Base-by-base conservation (phyloP, 2,329 filamentous ascomycete genomes). In the Sclerotinia sclerotiorum region DNA sequence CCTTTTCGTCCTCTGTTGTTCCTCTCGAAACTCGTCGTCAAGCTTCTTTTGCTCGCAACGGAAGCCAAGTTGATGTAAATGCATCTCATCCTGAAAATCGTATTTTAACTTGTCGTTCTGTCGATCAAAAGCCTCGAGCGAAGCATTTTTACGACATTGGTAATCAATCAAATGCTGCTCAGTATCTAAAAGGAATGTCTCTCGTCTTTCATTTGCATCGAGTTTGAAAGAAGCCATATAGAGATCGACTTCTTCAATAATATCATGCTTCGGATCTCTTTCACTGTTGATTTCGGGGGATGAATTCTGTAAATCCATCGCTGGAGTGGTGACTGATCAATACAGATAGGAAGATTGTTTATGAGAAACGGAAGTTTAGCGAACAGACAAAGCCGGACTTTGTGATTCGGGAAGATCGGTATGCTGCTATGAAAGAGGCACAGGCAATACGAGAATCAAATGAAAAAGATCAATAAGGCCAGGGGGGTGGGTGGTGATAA, bases 11-110 rank as follows among this genome's bases (percentile, higher is more conserved):
- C 10, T 19, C 8, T 55, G 19, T n/a, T 21, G 17, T 29, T n/a
- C 21, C 19, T 32, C 52, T 13, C 7, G 27, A 35, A 21, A 2
- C 5, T 13, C 19, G 21, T 5, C 11, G 1, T 32, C 52, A 5
- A 0, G 8, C 8, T 55, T 5, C 17, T 1, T 13, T 32, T 19
- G 0, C 2, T 2, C 6, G 29, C 21, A 2, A 55, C 2, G 2
- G 21, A 13, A 55, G 1, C 6, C 0, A 2, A 10, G 5, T 55
- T 3, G 35, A 13, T 11, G 35, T 2, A 13, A 39, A 13, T 11
- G 10, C 35, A 13, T 13, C 35, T 39, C 35, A 39, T 3, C 2
- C 35, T 1, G 11, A 39, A 13, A 39, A 13, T 39, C 35, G 11
- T 2, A 5, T 3, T 11, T 0, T 39, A 39, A 39, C 11, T 39